phyloP scores from a whole-genome alignment of 768 basidiomycete genomes.

The Leccinum ochraceum region DNA sequence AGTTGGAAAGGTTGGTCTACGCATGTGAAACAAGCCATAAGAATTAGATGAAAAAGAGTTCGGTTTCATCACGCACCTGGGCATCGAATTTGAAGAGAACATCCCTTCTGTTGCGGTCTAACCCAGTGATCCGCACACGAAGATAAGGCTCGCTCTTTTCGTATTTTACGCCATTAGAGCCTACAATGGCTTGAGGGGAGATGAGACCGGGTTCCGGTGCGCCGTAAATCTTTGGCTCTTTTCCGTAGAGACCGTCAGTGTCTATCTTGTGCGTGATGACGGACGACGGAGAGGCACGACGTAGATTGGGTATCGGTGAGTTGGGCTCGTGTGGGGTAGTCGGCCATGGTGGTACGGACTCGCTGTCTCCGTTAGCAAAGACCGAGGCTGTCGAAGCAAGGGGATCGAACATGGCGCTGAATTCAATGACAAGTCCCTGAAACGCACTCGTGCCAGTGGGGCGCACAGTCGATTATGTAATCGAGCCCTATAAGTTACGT shows the following conservation, averaged over 20 bases:
- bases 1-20: constrained; percentile 93
- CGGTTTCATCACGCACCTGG: constrained; percentile 57
- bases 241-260: constrained; percentile 64
- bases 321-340: constrained; percentile 75
- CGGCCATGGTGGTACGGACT: constrained; percentile 69
- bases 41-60: not conserved
- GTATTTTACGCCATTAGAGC: constrained; percentile 67
- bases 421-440: not conserved
- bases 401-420: constrained; percentile 65
- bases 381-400: constrained; percentile 55
- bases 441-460: not conserved
- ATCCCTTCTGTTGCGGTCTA: constrained; percentile 95
- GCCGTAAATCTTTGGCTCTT: constrained; percentile 84
- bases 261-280: constrained; percentile 53
- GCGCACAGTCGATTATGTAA: constrained; percentile 20
- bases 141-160: constrained; percentile 85
- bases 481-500: not conserved
- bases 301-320: constrained; percentile 71
- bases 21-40: constrained; percentile 2
- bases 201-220: constrained; percentile 83
- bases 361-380: constrained; percentile 51
- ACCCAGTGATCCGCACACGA: constrained; percentile 82
- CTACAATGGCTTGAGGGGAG: constrained; percentile 65
- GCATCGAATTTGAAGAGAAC: constrained; percentile 94
- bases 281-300: constrained; percentile 54